Conservation (phyloP, 2,329 filamentous ascomycete genomes). For the Ceratocystis variospora region DNA sequence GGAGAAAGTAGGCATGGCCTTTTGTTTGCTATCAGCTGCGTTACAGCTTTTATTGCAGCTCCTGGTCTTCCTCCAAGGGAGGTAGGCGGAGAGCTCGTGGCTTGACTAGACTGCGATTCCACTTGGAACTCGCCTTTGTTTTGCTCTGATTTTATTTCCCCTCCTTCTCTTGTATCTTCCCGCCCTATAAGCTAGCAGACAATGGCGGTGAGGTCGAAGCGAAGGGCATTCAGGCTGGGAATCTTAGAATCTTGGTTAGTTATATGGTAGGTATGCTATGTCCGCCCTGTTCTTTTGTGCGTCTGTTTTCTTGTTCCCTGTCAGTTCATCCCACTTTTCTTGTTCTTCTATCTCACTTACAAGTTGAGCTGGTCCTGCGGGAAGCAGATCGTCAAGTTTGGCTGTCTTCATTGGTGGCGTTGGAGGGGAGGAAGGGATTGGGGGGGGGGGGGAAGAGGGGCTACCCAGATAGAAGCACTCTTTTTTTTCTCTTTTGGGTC, state of each 20-base stretch:
- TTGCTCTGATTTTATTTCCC: no score
- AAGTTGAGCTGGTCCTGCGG: not conserved
- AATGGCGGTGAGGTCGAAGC: not conserved
- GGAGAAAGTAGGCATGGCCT: not conserved
- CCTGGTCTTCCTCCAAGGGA: no score
- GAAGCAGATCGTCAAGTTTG: not conserved
- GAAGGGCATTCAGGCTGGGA: no score
- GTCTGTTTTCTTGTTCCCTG: not conserved
- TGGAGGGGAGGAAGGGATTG: no score
- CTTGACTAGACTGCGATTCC: no score
- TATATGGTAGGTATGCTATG: not conserved
- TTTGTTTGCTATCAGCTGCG: not conserved
- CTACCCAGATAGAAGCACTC: no score
- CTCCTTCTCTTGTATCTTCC: not conserved
- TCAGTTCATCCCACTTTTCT: not conserved
- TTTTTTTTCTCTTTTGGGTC: no score
- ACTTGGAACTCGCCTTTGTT: no score
- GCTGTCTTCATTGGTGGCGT: not conserved
- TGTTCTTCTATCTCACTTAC: not conserved
- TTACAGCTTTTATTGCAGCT: no score
- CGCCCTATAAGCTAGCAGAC: not conserved
- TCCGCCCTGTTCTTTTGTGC: not conserved
- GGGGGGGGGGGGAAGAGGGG: no score
- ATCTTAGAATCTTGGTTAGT: no score
- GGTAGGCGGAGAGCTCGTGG: no score